Evolutionary conservation across 1,284 basidiomycete genomes (phyloP).

Genomic region (Cutaneotrichosporon sp.): DNA sequence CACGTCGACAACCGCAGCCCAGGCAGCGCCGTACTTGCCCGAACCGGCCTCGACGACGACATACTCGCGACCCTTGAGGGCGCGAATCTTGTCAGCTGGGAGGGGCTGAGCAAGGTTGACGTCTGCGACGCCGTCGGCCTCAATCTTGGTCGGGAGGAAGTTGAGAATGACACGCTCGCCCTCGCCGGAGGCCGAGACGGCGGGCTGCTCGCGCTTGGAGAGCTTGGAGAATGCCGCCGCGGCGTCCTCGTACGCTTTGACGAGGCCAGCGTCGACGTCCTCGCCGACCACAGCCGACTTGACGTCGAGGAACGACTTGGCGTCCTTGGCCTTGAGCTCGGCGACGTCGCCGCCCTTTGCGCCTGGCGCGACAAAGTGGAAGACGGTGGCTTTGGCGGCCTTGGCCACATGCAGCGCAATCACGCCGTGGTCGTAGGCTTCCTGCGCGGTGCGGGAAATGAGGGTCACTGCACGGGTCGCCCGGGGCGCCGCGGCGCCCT

Average conservation of each 20-base stretch:
- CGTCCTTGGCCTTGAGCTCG: slow-evolving; percentile 50
- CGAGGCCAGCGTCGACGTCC: slow-evolving; percentile 42
- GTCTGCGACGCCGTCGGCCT: slow-evolving; percentile 54
- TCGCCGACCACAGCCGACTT: neutral
- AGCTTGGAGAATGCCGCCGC: slow-evolving; percentile 60
- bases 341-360: slow-evolving; percentile 44
- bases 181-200: slow-evolving; percentile 52
- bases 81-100: slow-evolving; percentile 60
- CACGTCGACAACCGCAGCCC: slow-evolving; percentile 42
- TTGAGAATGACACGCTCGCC: slow-evolving; percentile 65
- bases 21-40: slow-evolving; percentile 74
- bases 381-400: slow-evolving; percentile 59
- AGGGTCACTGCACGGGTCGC: slow-evolving; percentile 52
- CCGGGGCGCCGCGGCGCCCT: slow-evolving; percentile 28
- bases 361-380: slow-evolving; percentile 67
- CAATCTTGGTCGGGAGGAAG: slow-evolving; percentile 57
- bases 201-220: slow-evolving; percentile 58
- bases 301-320: slow-evolving; percentile 48
- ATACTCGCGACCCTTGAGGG: slow-evolving; percentile 62
- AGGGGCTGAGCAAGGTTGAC: slow-evolving; percentile 66
- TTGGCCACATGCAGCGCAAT: slow-evolving; percentile 64
- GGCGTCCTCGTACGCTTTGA: slow-evolving; percentile 60
- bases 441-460: slow-evolving; percentile 59
- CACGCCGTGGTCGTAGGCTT: slow-evolving; percentile 67
- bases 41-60: slow-evolving; percentile 79